Evolutionary conservation across 1,284 basidiomycete genomes (phyloP).

Genomic region (Serendipita sp.): DNA sequence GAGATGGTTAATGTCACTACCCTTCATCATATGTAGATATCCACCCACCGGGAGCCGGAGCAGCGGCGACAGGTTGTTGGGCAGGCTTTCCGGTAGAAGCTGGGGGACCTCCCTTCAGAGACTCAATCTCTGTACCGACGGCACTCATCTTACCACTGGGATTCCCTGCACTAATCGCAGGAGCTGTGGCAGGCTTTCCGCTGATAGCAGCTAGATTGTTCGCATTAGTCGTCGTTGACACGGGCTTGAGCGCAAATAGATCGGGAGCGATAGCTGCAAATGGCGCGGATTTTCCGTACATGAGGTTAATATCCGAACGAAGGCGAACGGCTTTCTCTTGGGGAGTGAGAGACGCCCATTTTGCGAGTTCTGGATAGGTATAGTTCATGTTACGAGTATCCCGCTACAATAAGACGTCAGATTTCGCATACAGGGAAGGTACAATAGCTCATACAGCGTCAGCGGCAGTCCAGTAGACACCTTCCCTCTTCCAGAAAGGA

Average conservation of each 20-base stretch:
- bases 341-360: conserved; percentile 3
- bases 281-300: background rate
- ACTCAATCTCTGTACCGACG: too few relatives aligned
- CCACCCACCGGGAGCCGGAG: too few relatives aligned
- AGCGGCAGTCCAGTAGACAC: background rate
- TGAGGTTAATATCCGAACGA: background rate
- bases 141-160: background rate
- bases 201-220: background rate
- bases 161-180: background rate
- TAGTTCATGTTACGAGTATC: conserved; percentile 4
- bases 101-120: background rate
- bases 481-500: conserved; percentile 7
- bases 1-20: background rate
- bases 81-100: conserved; percentile 6
- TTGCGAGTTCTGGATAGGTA: conserved; percentile 7
- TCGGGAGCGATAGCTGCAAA: background rate
- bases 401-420: background rate
- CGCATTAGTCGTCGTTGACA: background rate
- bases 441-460: background rate
- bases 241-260: background rate
- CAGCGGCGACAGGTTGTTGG: background rate
- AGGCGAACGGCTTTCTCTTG: background rate
- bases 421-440: background rate
- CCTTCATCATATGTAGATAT: too few relatives aligned
- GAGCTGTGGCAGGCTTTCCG: background rate